Percentiles rank a stretch among this genome's conserved stretches.
Evolutionary conservation across 2,329 filamentous ascomycete genomes (phyloP).

Genomic region (Hypoxylon sp.): DNA sequence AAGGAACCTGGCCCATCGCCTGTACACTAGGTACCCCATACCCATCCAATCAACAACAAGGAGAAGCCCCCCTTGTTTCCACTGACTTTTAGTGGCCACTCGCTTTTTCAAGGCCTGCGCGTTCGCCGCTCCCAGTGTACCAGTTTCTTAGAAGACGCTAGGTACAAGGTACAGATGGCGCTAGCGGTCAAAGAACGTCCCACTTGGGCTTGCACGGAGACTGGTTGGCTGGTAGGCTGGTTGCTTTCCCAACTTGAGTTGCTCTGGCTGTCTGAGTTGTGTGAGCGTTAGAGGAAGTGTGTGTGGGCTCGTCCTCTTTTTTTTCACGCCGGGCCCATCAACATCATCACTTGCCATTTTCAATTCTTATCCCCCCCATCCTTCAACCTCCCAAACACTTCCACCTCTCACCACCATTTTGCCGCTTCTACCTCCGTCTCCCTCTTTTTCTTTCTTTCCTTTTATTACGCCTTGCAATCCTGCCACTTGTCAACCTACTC

Average conservation of each 20-base stretch:
- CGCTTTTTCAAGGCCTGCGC: slow-evolving; percentile 33
- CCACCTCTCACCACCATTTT: slow-evolving; percentile 38
- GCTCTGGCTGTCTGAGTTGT: slow-evolving; percentile 26
- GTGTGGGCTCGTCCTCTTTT: slow-evolving; percentile 35
- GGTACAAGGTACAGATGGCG: slow-evolving; percentile 24
- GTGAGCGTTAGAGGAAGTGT: slow-evolving; percentile 7
- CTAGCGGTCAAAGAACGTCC: slow-evolving; percentile 42
- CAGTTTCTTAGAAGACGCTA: slow-evolving; percentile 16
- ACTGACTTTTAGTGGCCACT: slow-evolving; percentile 35
- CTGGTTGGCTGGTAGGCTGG: slow-evolving; percentile 37
- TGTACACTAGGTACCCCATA: slow-evolving; percentile 20
- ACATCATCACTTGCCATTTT: slow-evolving; percentile 45
- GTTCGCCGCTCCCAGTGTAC: slow-evolving; percentile 33
- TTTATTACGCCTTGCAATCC: slow-evolving; percentile 41
- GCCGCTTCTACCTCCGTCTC: slow-evolving; percentile 39
- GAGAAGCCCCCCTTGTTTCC: slow-evolving; percentile 26
- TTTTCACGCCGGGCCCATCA: slow-evolving; percentile 39
- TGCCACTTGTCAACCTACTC: slow-evolving; percentile 38
- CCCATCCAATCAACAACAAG: slow-evolving; percentile 14
- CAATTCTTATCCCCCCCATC: slow-evolving; percentile 37
- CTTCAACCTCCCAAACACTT: slow-evolving; percentile 41
- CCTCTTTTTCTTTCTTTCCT: slow-evolving; percentile 45
- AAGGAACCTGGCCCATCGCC: slow-evolving; percentile 36
- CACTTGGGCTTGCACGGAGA: slow-evolving; percentile 29
- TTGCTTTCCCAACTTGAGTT: slow-evolving; percentile 28